Conservation (phyloP, 1,284 basidiomycete species). For the Melampsora larici-populina region DNA sequence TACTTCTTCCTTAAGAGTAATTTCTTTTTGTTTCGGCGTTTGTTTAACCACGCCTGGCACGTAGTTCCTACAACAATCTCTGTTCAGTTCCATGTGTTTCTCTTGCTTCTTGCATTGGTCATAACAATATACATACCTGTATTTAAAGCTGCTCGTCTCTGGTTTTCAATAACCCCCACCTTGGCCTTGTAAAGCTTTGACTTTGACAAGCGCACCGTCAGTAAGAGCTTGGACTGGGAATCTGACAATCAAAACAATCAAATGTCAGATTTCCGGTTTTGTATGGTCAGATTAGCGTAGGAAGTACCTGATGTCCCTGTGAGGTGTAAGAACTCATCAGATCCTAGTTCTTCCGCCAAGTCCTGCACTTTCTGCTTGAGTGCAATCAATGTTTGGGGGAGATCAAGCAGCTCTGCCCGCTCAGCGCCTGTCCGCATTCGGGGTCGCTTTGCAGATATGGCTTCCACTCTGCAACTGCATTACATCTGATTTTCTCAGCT, state of each 20-base stretch:
- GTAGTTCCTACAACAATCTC: background rate
- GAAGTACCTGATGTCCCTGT: too few relatives aligned
- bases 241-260: background rate
- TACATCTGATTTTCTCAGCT: too few relatives aligned
- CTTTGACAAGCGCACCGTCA: background rate
- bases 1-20: constrained; percentile 6
- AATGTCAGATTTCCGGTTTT: background rate
- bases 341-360: too few relatives aligned
- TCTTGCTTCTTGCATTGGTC: background rate
- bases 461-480: too few relatives aligned
- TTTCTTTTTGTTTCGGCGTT: background rate
- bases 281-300: too few relatives aligned
- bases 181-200: constrained; percentile 19
- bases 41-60: constrained; percentile 10
- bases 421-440: too few relatives aligned
- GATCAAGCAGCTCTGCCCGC: too few relatives aligned
- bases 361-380: too few relatives aligned
- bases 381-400: too few relatives aligned
- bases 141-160: background rate
- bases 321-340: too few relatives aligned
- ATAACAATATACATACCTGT: background rate
- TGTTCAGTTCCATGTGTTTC: background rate
- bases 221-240: background rate
- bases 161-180: too few relatives aligned
- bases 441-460: too few relatives aligned